These are phyloP conservation scores for Candida arabinofermentans DNA, from an alignment of 805 yeast species.

Conservation along the genomic window DNA sequence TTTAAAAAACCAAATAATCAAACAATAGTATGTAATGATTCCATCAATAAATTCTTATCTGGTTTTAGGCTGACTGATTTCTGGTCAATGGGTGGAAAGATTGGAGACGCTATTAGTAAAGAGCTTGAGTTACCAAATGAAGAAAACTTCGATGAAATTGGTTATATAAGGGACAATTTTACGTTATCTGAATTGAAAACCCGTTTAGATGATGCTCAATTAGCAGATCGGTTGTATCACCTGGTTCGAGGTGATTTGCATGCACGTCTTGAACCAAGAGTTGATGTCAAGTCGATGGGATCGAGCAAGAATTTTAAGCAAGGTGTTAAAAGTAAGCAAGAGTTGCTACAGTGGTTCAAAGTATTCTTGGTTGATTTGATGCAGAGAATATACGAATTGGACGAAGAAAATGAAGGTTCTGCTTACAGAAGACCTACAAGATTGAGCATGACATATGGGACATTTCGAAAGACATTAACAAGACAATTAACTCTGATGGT, in stretches of 20 bases:
- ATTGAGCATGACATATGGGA: conserved; percentile 37
- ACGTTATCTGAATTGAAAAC: conserved; percentile 34
- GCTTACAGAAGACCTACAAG: conserved; percentile 49
- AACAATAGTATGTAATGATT: conserved; percentile 56
- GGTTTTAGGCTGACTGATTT: conserved; percentile 67
- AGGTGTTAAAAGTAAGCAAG: conserved; percentile 49
- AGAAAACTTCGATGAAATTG: conserved; percentile 29
- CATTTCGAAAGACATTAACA: conserved; percentile 29
- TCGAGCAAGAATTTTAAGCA: conserved; percentile 75
- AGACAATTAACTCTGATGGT: conserved; percentile 40
- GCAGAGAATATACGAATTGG: conserved; percentile 66
- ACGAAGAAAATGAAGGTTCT: conserved; percentile 51
- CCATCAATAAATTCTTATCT: conserved; percentile 50
- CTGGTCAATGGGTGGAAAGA: conserved; percentile 89
- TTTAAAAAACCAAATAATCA: conserved; percentile 83
- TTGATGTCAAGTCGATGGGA: conserved; percentile 79
- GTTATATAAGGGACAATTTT: conserved; percentile 48
- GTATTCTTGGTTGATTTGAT: conserved; percentile 79
- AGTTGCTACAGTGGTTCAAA: conserved; percentile 71
- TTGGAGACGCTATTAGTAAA: conserved; percentile 58
- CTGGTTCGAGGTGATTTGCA: conserved; percentile 61
- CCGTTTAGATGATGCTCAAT: conserved; percentile 35
- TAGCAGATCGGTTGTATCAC: conserved; percentile 54
- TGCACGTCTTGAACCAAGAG: conserved; percentile 52
- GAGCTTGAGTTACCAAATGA: conserved; percentile 45